A percentile compares a stretch with the other conserved stretches of the same genome.
Evolutionary conservation across 1,139 yeast genomes (phyloP).

Genomic region (Eremothecium gossypii): DNA sequence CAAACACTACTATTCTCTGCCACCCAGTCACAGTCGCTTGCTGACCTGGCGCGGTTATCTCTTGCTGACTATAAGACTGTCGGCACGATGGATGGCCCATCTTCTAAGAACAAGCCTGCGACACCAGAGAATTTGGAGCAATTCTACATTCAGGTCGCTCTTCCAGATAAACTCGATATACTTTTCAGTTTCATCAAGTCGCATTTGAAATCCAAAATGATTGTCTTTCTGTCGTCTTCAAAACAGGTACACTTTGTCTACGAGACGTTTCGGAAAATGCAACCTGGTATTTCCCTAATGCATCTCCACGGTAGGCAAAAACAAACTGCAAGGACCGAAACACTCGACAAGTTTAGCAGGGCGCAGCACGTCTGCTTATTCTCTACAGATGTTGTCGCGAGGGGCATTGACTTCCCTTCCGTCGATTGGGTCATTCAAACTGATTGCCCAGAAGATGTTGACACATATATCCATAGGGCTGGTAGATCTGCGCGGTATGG

Average conservation of each 20-base stretch:
- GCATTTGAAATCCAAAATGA: conserved; percentile 73
- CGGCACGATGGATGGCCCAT: conserved; percentile 38
- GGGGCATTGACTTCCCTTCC: conserved; percentile 96
- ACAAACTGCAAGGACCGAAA: conserved; percentile 86
- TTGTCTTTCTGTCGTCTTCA: conserved; percentile 85
- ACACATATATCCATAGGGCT: conserved; percentile 92
- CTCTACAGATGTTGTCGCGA: conserved; percentile 94
- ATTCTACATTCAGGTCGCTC: conserved; percentile 59
- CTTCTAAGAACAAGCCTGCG: conserved; percentile 38
- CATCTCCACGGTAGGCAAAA: conserved; percentile 94
- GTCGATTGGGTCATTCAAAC: conserved; percentile 96
- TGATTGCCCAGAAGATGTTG: conserved; percentile 93
- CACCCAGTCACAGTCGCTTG: conserved; percentile 81
- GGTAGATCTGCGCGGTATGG: conserved; percentile 96
- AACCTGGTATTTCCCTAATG: conserved; percentile 90
- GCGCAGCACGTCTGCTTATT: conserved; percentile 83
- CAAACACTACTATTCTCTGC: conserved; percentile 90
- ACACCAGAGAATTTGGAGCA: conserved; percentile 86
- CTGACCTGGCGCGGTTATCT: conserved; percentile 82
- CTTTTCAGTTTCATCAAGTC: conserved; percentile 86
- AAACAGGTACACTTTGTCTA: conserved; percentile 92
- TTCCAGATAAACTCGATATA: conserved; percentile 76
- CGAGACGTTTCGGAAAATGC: conserved; percentile 82
- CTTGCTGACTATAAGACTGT: conserved; percentile 69
- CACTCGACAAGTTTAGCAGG: conserved; percentile 73